phyloP scores from a whole-genome alignment of 371 early-diverging fungal genomes.

The Mortierella polycephala region DNA sequence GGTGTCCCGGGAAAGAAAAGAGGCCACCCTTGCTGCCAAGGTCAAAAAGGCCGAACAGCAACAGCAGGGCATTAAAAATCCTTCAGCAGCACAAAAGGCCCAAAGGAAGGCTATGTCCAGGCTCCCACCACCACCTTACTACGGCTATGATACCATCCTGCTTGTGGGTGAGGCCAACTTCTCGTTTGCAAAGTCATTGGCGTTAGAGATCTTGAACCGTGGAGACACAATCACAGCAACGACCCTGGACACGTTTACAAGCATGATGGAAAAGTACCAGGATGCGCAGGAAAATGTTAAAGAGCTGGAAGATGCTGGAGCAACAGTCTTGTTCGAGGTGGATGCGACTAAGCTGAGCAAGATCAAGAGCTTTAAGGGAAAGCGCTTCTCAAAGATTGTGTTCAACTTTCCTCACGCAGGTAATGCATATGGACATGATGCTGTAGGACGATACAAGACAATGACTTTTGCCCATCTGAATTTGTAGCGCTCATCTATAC shows the following conservation, averaged over 20 bases:
- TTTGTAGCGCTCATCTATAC: not conserved
- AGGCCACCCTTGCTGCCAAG: slow-evolving; percentile 31
- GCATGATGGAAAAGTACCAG: slow-evolving; percentile 78
- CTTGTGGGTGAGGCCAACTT: slow-evolving; percentile 90
- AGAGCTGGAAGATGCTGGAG: slow-evolving; percentile 65
- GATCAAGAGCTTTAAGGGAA: slow-evolving; percentile 64
- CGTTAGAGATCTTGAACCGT: slow-evolving; percentile 62
- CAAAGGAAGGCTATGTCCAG: slow-evolving; percentile 41
- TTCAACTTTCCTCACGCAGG: slow-evolving; percentile 97
- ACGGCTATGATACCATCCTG: slow-evolving; percentile 63
- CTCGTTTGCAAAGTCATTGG: slow-evolving; percentile 81
- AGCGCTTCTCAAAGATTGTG: slow-evolving; percentile 81
- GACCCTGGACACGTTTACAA: slow-evolving; percentile 77
- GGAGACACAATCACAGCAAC: slow-evolving; percentile 79
- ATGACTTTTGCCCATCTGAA: not conserved
- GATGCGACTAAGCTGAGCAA: slow-evolving; percentile 83
- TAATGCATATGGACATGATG: slow-evolving; percentile 21
- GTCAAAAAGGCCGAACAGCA: slow-evolving; percentile 32
- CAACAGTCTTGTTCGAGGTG: slow-evolving; percentile 77
- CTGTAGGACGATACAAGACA: not conserved
- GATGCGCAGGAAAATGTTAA: slow-evolving; percentile 77
- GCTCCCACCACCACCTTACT: slow-evolving; percentile 58
- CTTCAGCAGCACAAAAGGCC: slow-evolving; percentile 21
- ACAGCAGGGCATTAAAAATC: slow-evolving; percentile 1
- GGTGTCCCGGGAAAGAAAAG: slow-evolving; percentile 36